Evolutionary conservation across 2,329 filamentous ascomycete genomes (phyloP), one percentile per base, ranked within the genome.

Genomic region (Coniochaeta prunicola): DNA sequence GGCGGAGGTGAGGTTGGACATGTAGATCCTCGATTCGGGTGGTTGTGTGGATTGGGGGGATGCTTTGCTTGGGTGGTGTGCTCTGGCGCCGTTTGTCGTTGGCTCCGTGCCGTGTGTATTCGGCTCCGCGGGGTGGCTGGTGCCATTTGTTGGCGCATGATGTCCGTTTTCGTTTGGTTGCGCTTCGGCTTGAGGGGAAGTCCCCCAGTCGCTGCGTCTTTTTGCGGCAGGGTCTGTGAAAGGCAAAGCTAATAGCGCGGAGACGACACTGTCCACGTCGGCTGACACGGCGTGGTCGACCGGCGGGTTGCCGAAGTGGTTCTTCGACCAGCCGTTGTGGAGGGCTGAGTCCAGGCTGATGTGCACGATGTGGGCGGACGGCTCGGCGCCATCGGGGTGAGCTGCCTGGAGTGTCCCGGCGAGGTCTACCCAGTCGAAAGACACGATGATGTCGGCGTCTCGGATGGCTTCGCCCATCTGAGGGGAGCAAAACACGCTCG

Each of bases 361-460:
- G 15, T 59, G 55, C 15, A 59, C 38, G 34, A 59, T 53, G 28
- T 53, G 48, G 30, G 58, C 58, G 8, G 34, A 8, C 4, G 58
- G 33, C 30, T 57, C 58, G 15, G 21, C 21, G 13, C 15, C 58
- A n/a, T 12, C 30, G 5, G 26, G 40, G 7, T 48, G 12, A 15
- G 58, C 55, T 1, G 58, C 56, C 36, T 59, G 48, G 4, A 57
- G 3, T 19, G 58, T 59, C 4, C 58, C 58, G 4, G 55, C 58
- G 4, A 59, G 36, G 48, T 59, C 58, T 6, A 59, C 58, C 55
- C 58, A 59, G 58, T 59, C 58, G 17, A 59, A 55, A 12, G 58
- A 53, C 9, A 59, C 58, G 40, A 59, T 55, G 36, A 57, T 28
- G 36, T 59, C 55, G 26, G 58, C 58, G 19, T 17, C 30, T 9